These are phyloP conservation scores for Tephrocybe sp. DNA, from an alignment of 768 basidiomycete species.

Conservation along the genomic window DNA sequence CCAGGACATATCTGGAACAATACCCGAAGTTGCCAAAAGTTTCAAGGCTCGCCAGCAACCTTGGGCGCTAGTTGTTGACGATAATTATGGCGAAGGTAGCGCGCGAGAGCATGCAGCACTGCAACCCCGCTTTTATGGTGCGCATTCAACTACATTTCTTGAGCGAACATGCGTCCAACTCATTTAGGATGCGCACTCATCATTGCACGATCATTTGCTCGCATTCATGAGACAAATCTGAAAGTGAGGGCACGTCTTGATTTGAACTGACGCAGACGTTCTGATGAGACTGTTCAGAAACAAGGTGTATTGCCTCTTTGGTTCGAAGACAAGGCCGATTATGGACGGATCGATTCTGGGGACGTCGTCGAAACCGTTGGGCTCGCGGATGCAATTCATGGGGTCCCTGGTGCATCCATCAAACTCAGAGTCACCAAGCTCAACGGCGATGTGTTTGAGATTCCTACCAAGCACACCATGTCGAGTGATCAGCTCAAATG, in stretches of 20 bases:
- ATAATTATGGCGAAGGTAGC: conserved; percentile 97
- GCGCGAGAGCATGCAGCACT: conserved; percentile 97
- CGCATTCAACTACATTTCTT: conserved; percentile 8
- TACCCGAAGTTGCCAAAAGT: conserved; percentile 87
- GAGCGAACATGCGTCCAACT: conserved; percentile 3
- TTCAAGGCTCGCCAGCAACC: conserved; percentile 82
- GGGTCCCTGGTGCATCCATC: conserved; percentile 43
- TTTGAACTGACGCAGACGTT: background rate
- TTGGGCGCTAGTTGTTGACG: conserved; percentile 93
- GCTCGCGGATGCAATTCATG: conserved; percentile 63
- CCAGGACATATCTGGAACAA: conserved; percentile 64
- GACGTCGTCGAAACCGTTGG: conserved; percentile 84
- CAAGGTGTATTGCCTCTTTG: conserved; percentile 97
- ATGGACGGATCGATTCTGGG: conserved; percentile 76
- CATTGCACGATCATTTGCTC: conserved; percentile 90
- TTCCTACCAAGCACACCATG: conserved; percentile 85
- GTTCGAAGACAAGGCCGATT: conserved; percentile 85
- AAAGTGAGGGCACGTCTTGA: conserved; percentile 51
- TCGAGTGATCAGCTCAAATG: conserved; percentile 87
- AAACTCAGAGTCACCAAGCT: conserved; percentile 65
- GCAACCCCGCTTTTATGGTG: conserved; percentile 92
- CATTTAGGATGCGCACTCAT: conserved; percentile 77
- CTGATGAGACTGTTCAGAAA: conserved; percentile 55
- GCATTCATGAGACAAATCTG: conserved; percentile 97
- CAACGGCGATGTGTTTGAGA: conserved; percentile 59